Evolutionary conservation across 495 filamentous ascomycete species (phyloP).

Genomic region (Trichocladium uniseriatum): DNA sequence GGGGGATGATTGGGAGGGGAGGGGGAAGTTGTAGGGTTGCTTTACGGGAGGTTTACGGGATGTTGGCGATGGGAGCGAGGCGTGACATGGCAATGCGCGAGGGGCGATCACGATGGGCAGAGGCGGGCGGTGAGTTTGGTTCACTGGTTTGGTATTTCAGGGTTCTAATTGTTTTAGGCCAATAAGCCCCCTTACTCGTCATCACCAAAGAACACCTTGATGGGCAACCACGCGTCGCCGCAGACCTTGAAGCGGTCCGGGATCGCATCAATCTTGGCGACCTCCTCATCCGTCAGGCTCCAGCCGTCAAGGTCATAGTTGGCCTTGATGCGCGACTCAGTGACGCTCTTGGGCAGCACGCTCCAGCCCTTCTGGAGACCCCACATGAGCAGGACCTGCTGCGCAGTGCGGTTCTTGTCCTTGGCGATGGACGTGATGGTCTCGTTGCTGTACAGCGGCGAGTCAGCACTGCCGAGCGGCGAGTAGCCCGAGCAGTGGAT

Average conservation of each 20-base stretch:
- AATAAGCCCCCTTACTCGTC: constrained; percentile 50
- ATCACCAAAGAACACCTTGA: constrained; percentile 82
- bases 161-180: constrained; percentile 1
- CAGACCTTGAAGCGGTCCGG: constrained; percentile 68
- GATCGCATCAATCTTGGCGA: constrained; percentile 52
- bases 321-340: constrained; percentile 43
- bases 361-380: constrained; percentile 63
- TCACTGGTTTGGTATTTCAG: not conserved
- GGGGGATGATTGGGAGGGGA: constrained; percentile 40
- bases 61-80: no score
- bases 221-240: constrained; percentile 57
- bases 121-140: not conserved
- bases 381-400: constrained; percentile 62
- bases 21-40: constrained; percentile 31
- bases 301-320: constrained; percentile 57
- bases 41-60: not conserved
- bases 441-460: constrained; percentile 50
- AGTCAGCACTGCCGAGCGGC: constrained; percentile 50
- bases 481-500: constrained; percentile 64
- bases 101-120: not conserved
- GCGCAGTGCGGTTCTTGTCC: constrained; percentile 55
- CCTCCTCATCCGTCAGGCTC: constrained; percentile 54
- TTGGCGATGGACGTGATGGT: constrained; percentile 52
- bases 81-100: no score
- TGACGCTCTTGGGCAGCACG: constrained; percentile 64